phyloP scores from a whole-genome alignment of 768 basidiomycete genomes.

The Termitomyces sp. region DNA sequence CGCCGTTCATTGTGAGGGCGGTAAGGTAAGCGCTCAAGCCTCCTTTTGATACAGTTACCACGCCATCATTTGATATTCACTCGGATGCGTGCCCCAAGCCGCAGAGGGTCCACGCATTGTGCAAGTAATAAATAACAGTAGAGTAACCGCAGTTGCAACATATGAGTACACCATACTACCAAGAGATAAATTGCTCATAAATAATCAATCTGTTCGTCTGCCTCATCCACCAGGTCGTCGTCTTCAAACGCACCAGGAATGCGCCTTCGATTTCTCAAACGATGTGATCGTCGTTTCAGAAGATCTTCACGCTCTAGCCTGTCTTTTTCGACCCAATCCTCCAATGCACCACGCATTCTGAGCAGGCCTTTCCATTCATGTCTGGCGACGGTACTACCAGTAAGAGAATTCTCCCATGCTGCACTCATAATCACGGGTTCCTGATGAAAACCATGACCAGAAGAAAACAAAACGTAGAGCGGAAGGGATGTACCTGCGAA shows the following conservation, averaged over 20 bases:
- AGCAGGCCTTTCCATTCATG: constrained; percentile 96
- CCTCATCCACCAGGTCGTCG: constrained; percentile 6
- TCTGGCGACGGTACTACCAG: constrained; percentile 76
- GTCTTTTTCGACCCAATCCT: constrained; percentile 68
- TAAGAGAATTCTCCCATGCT: constrained; percentile 69
- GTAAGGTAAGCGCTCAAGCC: background rate
- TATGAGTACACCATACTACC: background rate
- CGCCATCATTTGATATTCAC: no score
- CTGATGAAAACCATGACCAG: constrained; percentile 23
- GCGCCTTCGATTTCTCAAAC: constrained; percentile 10
- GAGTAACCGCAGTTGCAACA: background rate
- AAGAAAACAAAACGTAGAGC: background rate
- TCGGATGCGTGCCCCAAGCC: no score
- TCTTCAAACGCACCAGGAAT: constrained; percentile 19
- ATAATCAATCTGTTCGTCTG: background rate
- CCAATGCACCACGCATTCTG: constrained; percentile 59
- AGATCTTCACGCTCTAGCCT: constrained; percentile 17
- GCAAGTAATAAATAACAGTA: background rate
- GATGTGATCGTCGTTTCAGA: constrained; percentile 20
- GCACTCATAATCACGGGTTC: constrained; percentile 91
- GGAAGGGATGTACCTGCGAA: constrained; percentile 46
- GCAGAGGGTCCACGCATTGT: background rate
- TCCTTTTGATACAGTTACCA: background rate
- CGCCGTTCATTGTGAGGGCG: background rate
- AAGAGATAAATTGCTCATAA: background rate